Conservation (phyloP, 768 basidiomycete genomes). For the Leccinum truebloodii region DNA sequence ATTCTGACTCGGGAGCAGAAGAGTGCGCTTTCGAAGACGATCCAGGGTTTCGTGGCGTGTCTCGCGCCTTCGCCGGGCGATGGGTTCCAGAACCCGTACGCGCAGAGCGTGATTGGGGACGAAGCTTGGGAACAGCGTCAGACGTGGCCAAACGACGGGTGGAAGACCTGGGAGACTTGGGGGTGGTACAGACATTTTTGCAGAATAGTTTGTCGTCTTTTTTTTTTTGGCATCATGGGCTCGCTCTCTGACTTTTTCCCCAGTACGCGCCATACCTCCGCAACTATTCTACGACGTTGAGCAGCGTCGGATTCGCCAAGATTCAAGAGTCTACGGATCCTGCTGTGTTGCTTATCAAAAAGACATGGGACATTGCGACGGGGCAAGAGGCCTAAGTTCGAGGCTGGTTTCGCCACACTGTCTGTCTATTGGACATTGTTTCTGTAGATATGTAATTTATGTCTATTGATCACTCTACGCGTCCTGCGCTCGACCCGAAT, state of each 20-base stretch:
- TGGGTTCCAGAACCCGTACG: constrained; percentile 48
- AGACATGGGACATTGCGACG: constrained; percentile 70
- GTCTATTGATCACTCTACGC: constrained; percentile 18
- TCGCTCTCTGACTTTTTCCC: constrained; percentile 5
- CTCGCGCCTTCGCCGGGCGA: constrained; percentile 49
- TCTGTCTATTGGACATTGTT: neutral
- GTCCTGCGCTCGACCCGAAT: neutral
- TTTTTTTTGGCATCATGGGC: neutral
- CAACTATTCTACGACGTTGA: constrained; percentile 70
- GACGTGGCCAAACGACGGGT: constrained; percentile 71
- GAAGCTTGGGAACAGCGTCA: constrained; percentile 70
- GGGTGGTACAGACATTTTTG: constrained; percentile 92
- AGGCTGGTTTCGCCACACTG: neutral
- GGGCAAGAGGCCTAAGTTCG: constrained; percentile 49
- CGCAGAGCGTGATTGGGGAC: constrained; percentile 60
- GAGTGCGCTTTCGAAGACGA: constrained; percentile 64
- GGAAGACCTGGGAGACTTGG: constrained; percentile 88
- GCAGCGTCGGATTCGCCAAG: constrained; percentile 65
- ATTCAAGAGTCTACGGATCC: constrained; percentile 60
- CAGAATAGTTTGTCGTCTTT: constrained; percentile 56
- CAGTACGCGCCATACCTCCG: constrained; percentile 82
- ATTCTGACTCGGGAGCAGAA: constrained; percentile 79
- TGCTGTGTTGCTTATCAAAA: constrained; percentile 58
- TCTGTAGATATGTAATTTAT: constrained; percentile 12
- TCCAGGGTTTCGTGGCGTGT: constrained; percentile 73